Evolutionary conservation across 257 asterid species (phyloP), one percentile per base, ranked within the genome.

Genomic region (Rehmannia glutinosa): DNA sequence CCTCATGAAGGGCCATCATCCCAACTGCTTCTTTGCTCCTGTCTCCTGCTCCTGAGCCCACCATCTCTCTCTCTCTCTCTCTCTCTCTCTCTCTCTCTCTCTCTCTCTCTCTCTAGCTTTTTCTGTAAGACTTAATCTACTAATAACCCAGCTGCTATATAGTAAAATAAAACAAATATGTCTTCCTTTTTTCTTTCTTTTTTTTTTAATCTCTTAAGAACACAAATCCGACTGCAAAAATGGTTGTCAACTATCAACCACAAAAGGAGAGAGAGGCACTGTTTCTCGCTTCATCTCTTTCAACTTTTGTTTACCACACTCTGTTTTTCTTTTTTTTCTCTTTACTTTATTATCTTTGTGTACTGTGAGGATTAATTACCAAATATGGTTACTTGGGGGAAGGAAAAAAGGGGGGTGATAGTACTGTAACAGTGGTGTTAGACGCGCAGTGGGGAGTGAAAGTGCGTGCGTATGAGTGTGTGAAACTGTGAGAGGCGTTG

Each of bases 1-100:
- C 92, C 78, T 88, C 97, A 66, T 94, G 99, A 87, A 94, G 95
- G 86, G 99, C 99, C 99, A 94, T 94, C 99, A 94, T 91, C 82
- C 99, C 99, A 62, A 88, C 99, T 61, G 99, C 99, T 78, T 91
- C 99, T 88, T 91, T 94, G 97, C 97, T 91, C 74, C 99, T 90
- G 82, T 94, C 97, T 80, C 84, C 57, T 77, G 87, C 79, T 75
- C 92, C 95, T 78, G 99, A 94, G 90, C 99, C 99, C 95, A 94
- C 99, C 99, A 94, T 92, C 77, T 77, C 75, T 64, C 68, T 55
- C 45, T 41, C 58, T 62, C 68, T 66, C 66, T 60, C 43, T 46
- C 70, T 25, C 36, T 30, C 36, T 63, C 69, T 67, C 52, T 45
- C 23, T 20, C 21, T 47, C 74, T 78, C 75, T 64, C 73, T 24